Conservation (phyloP, 75 land plant genomes). For the Azolla pinnata region DNA sequence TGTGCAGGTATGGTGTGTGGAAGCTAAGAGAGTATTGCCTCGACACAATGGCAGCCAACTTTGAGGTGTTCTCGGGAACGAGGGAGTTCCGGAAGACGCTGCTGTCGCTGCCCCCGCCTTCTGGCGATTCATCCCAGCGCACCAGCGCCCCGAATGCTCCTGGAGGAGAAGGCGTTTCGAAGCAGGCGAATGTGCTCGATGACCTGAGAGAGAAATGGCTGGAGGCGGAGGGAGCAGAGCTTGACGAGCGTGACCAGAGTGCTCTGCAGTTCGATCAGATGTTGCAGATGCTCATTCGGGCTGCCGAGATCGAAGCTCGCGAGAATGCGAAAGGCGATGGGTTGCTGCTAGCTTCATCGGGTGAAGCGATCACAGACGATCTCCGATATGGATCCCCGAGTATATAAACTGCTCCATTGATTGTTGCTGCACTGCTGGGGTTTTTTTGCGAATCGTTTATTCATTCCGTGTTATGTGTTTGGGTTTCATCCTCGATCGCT, state of each 20-base stretch:
- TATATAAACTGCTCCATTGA: no score
- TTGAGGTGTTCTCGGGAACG: constrained; percentile 79
- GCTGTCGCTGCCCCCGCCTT: constrained; percentile 71
- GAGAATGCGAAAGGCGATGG: no score
- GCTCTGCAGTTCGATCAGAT: constrained; percentile 68
- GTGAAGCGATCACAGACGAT: no score
- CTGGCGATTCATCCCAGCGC: constrained; percentile 69
- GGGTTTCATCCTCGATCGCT: no score
- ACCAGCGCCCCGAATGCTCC: constrained; percentile 90
- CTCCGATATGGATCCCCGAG: no score
- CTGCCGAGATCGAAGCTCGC: constrained; percentile 29
- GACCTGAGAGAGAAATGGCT: constrained; percentile 95
- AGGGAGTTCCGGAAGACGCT: constrained; percentile 71
- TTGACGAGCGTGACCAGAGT: constrained; percentile 90
- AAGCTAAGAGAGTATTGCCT: constrained; percentile 83
- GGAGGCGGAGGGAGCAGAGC: constrained; percentile 86
- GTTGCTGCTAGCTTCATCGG: no score
- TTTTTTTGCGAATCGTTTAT: no score
- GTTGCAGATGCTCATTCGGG: constrained; percentile 57
- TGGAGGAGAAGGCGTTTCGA: constrained; percentile 43
- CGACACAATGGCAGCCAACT: constrained; percentile 78
- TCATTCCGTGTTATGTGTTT: no score
- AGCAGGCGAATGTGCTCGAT: constrained; percentile 74
- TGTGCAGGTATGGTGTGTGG: constrained; percentile 69
- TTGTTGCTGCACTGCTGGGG: no score